Base-by-base conservation (phyloP, 2,329 filamentous ascomycete species). In the Hypoxylon sp. region DNA sequence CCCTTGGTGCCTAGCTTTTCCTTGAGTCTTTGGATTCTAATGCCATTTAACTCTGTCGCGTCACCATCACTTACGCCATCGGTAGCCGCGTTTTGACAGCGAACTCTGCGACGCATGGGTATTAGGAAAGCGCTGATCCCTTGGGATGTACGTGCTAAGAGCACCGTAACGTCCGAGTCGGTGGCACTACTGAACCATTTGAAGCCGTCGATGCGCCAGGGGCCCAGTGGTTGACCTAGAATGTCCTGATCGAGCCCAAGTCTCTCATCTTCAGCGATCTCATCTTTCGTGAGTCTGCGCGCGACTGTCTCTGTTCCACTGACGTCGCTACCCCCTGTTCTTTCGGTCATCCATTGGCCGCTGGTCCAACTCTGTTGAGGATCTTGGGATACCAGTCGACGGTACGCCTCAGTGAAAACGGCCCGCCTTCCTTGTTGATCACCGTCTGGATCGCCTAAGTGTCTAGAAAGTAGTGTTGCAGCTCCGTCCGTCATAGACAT, bases 121-220 rank as follows among this genome's bases (percentile, higher is more conserved):
- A 85, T 85, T 62, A 85, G 85, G 77, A 91, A 90, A 0, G 83
- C 82, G 47, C 82, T 85, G 0, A 90, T 76, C 4, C 80, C 79
- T 1, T 81, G 82, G 1, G 61, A 24, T 0, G 85, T 88, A 58
- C 84, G 83, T 0, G 88, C 88, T 0, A 90, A 83, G 1, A 89
- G 75, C 1, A 90, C 79, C 0, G 84, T 79, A 81, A 89, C 85
- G 48, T 89, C 82, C 0, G 85, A 84, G 73, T 90, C 88, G 0
- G 88, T 90, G 0, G 88, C 88, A 6, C 84, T 87, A 35, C 84
- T 88, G 77, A 91, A 90, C 84, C 87, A 90, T 70, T 90, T 90
- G 79, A 89, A 89, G 0, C 88, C 88, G 54, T 83, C 82, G 62
- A 90, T 83, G 4, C 74, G 75, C 82, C 84, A 88, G 6, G 74